A percentile compares a stretch with the other conserved stretches of the same genome.
Evolutionary conservation across 164 flowering plant species (phyloP).

Genomic region (Stephania cephalantha): DNA sequence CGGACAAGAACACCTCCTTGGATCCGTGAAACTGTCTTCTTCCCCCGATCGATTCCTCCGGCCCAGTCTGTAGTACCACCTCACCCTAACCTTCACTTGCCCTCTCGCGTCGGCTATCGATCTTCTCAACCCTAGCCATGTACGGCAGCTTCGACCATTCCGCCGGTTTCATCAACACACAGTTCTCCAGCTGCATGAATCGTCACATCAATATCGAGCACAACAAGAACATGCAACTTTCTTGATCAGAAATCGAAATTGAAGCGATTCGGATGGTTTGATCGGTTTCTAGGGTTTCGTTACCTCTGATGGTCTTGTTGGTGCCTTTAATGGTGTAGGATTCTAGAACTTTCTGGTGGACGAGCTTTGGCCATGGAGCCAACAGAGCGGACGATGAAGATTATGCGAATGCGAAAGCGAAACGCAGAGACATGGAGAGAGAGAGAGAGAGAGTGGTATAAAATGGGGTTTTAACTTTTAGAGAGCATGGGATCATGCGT

Average conservation of each 20-base stretch:
- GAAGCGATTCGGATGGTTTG: conserved; percentile 1
- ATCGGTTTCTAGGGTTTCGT: neutral
- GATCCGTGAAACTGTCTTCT: conserved; percentile 77
- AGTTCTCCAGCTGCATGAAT: conserved; percentile 49
- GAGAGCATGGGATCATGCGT: too few relatives aligned
- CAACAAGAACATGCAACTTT: neutral
- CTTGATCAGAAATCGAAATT: neutral
- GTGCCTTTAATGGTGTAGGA: conserved; percentile 54
- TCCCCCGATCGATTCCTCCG: conserved; percentile 84
- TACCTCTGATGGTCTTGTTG: conserved; percentile 56
- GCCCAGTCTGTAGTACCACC: conserved; percentile 86
- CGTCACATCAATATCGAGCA: neutral
- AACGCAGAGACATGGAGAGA: neutral
- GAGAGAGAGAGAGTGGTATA: neutral
- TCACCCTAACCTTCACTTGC: conserved; percentile 48
- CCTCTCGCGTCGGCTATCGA: conserved; percentile 58
- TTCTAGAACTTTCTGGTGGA: conserved; percentile 44
- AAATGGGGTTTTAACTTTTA: too few relatives aligned
- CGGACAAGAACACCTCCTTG: conserved; percentile 71
- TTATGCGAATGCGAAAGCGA: neutral
- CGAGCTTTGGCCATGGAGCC: conserved; percentile 51
- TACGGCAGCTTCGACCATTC: conserved; percentile 62
- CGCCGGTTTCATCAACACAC: conserved; percentile 64
- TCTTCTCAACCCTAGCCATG: conserved; percentile 63
- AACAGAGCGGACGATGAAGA: too few relatives aligned